phyloP scores from a whole-genome alignment of 2,329 filamentous ascomycete species.

The Pseudomassariella vexata region DNA sequence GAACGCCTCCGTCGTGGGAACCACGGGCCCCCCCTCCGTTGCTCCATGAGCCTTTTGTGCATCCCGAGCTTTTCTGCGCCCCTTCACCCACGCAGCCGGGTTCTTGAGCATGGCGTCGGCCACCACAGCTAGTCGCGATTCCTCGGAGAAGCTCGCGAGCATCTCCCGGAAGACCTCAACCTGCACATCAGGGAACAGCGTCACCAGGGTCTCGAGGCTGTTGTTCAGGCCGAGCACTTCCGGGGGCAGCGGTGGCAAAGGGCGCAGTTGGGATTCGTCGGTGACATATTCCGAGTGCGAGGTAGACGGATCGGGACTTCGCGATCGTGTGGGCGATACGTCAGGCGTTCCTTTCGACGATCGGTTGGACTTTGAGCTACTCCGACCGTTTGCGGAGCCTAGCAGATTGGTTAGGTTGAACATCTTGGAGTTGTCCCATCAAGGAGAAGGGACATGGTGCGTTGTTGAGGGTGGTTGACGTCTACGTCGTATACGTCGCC shows the following conservation, averaged over 20 bases:
- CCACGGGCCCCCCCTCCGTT: slow-evolving; percentile 22
- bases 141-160: slow-evolving; percentile 66
- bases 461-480: background rate
- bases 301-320: slow-evolving; percentile 13
- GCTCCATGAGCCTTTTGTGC: slow-evolving; percentile 24
- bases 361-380: slow-evolving; percentile 1
- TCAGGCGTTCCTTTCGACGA: slow-evolving; percentile 8
- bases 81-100: slow-evolving; percentile 63
- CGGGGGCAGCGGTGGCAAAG: slow-evolving; percentile 44
- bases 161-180: slow-evolving; percentile 79
- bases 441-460: background rate
- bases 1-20: slow-evolving; percentile 61
- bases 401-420: slow-evolving; percentile 3
- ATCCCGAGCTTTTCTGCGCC: slow-evolving; percentile 46
- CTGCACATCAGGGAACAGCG: slow-evolving; percentile 75
- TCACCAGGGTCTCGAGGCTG: slow-evolving; percentile 61
- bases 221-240: slow-evolving; percentile 66
- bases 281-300: slow-evolving; percentile 44
- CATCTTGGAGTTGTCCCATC: background rate
- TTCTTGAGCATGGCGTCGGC: slow-evolving; percentile 73
- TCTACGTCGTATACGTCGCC: background rate
- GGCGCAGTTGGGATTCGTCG: slow-evolving; percentile 48
- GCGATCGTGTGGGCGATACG: slow-evolving; percentile 12
- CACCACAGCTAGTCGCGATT: slow-evolving; percentile 71
- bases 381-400: slow-evolving; percentile 3